Evolutionary conservation across 164 flowering plant genomes (phyloP).

Genomic region (Magnolia changhungtana): DNA sequence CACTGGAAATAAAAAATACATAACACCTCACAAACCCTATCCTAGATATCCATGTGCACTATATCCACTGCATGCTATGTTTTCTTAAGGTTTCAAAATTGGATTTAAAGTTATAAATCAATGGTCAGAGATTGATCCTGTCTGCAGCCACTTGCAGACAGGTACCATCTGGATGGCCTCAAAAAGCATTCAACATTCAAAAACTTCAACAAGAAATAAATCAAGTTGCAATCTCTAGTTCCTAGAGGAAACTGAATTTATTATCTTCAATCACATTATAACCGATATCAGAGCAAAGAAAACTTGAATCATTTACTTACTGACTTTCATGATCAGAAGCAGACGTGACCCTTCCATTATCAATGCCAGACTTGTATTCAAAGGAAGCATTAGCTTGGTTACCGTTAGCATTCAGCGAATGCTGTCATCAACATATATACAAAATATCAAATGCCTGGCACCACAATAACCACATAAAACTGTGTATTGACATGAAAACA

Average conservation of each 20-base stretch:
- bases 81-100: background rate
- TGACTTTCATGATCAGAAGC: slow-evolving; percentile 97
- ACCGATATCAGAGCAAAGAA: background rate
- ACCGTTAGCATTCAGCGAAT: slow-evolving; percentile 58
- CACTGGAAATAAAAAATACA: background rate
- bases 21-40: background rate
- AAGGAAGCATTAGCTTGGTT: slow-evolving; percentile 66
- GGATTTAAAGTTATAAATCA: background rate
- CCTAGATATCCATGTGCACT: background rate
- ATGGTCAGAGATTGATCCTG: background rate
- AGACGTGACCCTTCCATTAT: slow-evolving; percentile 68
- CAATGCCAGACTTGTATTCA: slow-evolving; percentile 81
- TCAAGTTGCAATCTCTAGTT: background rate
- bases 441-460: background rate
- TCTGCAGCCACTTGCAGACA: background rate
- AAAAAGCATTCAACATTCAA: background rate
- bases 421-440: slow-evolving; percentile 63
- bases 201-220: background rate
- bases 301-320: slow-evolving; percentile 48
- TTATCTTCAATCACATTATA: too few species aligned
- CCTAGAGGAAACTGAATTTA: background rate
- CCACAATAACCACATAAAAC: background rate
- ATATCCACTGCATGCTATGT: background rate
- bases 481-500: background rate
- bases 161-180: background rate